Evolutionary conservation across 176 grass and related monocot genomes (phyloP).

Genomic region (Phoenix dactylifera): DNA sequence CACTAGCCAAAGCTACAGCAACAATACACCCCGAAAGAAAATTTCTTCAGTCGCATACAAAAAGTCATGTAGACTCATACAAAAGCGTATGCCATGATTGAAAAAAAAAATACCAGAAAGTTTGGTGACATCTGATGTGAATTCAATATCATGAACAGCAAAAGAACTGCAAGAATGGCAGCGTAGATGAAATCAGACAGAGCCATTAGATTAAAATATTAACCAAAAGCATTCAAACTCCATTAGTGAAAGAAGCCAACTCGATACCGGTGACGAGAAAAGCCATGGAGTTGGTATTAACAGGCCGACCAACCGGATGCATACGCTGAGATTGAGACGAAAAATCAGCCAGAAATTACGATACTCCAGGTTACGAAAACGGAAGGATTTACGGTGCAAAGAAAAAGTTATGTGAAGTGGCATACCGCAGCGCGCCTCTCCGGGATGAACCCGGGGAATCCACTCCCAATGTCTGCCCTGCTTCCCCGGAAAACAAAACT

Average conservation of each 20-base stretch:
- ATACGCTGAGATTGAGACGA: slow-evolving; percentile 26
- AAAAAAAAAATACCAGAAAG: slow-evolving; percentile 49
- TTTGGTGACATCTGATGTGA: slow-evolving; percentile 91
- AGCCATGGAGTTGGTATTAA: slow-evolving; percentile 74
- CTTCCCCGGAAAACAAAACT: slow-evolving; percentile 83
- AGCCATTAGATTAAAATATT: not conserved
- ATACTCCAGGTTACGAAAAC: too few species aligned
- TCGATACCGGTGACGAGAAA: slow-evolving; percentile 82
- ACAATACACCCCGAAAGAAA: not conserved
- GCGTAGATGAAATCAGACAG: not conserved
- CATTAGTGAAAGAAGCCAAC: not conserved
- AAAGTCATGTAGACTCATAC: not conserved
- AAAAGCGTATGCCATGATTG: too few species aligned
- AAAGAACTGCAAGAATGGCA: slow-evolving; percentile 41
- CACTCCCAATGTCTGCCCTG: slow-evolving; percentile 58
- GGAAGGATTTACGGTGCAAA: too few species aligned
- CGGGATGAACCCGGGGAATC: slow-evolving; percentile 50
- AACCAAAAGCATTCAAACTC: slow-evolving; percentile 2
- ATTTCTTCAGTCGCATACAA: not conserved
- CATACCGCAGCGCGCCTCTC: slow-evolving; percentile 68
- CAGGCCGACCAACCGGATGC: slow-evolving; percentile 56
- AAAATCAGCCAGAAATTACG: too few species aligned
- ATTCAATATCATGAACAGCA: slow-evolving; percentile 93
- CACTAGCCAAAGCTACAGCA: slow-evolving; percentile 73
- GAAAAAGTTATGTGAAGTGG: not conserved